Evolutionary conservation across 2,329 filamentous ascomycete genomes (phyloP), one percentile per base, ranked within the genome.

Genomic region (Nemania abortiva): DNA sequence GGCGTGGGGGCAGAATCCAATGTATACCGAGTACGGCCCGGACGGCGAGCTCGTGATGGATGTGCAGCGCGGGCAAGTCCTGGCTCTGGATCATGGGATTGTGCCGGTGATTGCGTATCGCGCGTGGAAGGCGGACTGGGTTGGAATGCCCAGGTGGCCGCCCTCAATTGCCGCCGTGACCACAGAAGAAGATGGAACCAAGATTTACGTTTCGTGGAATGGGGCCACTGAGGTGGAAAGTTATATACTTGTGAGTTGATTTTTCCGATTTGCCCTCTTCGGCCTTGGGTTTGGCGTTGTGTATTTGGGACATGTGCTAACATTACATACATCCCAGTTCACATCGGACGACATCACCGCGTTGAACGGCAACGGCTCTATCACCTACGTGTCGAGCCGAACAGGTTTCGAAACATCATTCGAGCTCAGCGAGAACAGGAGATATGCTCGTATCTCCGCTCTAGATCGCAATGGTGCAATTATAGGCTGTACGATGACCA

Each of bases 1-100:
- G n/a, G 68, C 68, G 24, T 70, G 66, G 68, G 65, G 68, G 20
- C 68, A 70, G 65, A 70, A 70, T 27, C 68, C 68, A 6, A 68
- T 65, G 60, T 70, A 70, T n/a, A 70, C 68, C 18, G 68, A 70
- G 24, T 58, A 70, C 22, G 22, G 56, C 3, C 49, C 68, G 22
- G 57, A 65, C 24, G 68, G 68, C 10, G 68, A 70, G 27, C n/a
- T 70, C 2, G 68, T 63, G 1, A 68, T 70, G 68, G 68, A 70
- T 37, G 54, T 70, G 56, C 68, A 70, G 65, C 68, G 68, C 18
- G 68, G 68, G 6, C 68, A 65, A 27, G 68, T 70, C 20, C 18
- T 68, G 11, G 22, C 37, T n/a, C 10, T 70, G 10, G 68, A 70
- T n/a, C 68, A 68, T n/a, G 68, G 68, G 3, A 62, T 70, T 15